Conservation (phyloP, 225 moss, liverwort and hornwort species). For the Pseudoscleropodium purum region DNA sequence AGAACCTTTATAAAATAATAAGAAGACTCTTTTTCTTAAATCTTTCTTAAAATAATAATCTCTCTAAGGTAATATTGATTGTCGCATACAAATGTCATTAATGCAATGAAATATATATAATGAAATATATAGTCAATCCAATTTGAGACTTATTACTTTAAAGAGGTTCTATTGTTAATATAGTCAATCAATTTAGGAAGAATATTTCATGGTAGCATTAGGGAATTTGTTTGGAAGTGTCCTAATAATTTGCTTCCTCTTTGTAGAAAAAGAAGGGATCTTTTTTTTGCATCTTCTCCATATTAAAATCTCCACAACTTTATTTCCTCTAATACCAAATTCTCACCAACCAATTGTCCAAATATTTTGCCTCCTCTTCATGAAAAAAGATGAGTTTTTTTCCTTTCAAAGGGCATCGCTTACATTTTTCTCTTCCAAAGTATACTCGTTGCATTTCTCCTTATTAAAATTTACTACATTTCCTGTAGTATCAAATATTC, state of each 20-base stretch:
- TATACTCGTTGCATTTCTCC: accelerated
- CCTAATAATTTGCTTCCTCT: accelerated
- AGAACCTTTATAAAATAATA: too few species aligned
- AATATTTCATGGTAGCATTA: too few species aligned
- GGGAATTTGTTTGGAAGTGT: accelerated
- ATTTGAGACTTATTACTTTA: accelerated
- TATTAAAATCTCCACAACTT: too few species aligned
- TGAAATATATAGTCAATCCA: too few species aligned
- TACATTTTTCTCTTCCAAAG: accelerated
- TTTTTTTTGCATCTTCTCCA: too few species aligned
- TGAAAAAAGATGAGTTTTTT: too few species aligned
- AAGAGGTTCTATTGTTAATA: accelerated
- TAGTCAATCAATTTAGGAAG: too few species aligned
- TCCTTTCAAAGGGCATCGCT: accelerated
- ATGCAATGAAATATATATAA: too few species aligned
- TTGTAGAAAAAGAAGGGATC: too few species aligned
- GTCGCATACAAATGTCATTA: accelerated
- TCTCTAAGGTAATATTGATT: not conserved
- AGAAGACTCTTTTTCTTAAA: too few species aligned
- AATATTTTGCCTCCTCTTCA: not conserved
- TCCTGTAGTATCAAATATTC: not conserved
- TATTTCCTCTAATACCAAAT: too few species aligned
- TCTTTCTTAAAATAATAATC: not conserved
- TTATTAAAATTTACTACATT: not conserved
- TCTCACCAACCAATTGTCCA: not conserved